Conservation (phyloP, 2,329 filamentous ascomycete species). For the Nigrograna mackinnonii region DNA sequence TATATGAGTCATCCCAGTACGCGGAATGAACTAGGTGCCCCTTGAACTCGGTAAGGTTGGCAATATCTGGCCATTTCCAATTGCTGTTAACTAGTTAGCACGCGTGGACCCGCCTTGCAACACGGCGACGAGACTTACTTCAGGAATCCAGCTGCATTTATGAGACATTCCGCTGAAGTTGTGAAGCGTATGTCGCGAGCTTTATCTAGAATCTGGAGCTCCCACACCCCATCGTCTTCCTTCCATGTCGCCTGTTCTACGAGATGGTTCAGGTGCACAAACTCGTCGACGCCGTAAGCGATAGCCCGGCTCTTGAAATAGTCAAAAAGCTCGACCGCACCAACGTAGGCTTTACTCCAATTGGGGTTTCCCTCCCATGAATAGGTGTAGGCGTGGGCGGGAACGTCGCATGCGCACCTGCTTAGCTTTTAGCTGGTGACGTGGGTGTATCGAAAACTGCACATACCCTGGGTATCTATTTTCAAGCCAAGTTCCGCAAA, state of each 20-base stretch:
- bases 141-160: not conserved
- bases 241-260: not conserved
- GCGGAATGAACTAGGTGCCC: not conserved
- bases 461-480: not conserved
- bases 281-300: not conserved
- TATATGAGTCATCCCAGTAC: not conserved
- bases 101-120: not conserved
- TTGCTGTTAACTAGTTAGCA: not conserved
- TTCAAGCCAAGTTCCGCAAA: not conserved
- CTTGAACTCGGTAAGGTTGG: not conserved
- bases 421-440: not conserved
- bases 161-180: not conserved
- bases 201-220: not conserved
- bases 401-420: not conserved
- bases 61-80: not conserved
- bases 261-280: not conserved
- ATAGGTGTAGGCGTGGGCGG: constrained; percentile 41
- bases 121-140: not conserved
- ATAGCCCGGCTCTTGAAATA: not conserved
- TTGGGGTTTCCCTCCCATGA: constrained; percentile 33
- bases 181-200: not conserved
- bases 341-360: constrained; percentile 13
- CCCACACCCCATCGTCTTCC: not conserved
- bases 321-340: not conserved
- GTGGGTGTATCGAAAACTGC: not conserved